Evolutionary conservation across 176 grass and related monocot genomes (phyloP).

Genomic region (Bothriochloa decipiens): DNA sequence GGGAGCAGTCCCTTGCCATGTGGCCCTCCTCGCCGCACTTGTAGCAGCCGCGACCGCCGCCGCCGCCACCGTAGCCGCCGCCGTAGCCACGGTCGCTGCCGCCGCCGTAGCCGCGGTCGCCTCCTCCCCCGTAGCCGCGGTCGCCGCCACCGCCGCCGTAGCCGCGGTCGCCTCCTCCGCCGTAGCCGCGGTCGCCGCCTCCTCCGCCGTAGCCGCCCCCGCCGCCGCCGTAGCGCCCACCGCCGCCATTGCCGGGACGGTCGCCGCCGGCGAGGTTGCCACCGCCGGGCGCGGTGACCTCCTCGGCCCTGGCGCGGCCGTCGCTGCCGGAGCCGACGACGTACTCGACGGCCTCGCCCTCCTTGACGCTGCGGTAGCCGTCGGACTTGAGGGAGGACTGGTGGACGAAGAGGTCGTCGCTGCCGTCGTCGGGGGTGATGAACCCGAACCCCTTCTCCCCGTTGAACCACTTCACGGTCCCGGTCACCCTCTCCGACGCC

Average conservation of each 20-base stretch:
- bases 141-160: neutral
- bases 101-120: neutral
- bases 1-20: neutral
- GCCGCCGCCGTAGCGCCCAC: neutral
- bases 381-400: constrained; percentile 38
- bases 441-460: constrained; percentile 36
- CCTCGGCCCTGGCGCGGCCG: constrained; percentile 27
- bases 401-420: constrained; percentile 42
- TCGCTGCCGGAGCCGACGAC: neutral
- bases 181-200: neutral
- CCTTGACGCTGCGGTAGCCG: constrained; percentile 32
- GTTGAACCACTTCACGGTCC: constrained; percentile 46
- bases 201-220: neutral
- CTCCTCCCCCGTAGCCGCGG: neutral
- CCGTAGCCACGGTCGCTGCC: neutral
- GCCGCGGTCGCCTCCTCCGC: neutral
- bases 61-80: neutral
- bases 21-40: constrained; percentile 15
- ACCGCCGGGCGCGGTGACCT: constrained; percentile 34
- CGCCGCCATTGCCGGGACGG: neutral
- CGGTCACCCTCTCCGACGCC: neutral
- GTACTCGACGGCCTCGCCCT: constrained; percentile 31
- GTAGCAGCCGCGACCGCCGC: constrained; percentile 3
- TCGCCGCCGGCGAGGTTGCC: neutral
- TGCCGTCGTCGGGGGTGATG: constrained; percentile 37